Conservation (phyloP, 345 rosid genomes). For the Salix exigua region DNA sequence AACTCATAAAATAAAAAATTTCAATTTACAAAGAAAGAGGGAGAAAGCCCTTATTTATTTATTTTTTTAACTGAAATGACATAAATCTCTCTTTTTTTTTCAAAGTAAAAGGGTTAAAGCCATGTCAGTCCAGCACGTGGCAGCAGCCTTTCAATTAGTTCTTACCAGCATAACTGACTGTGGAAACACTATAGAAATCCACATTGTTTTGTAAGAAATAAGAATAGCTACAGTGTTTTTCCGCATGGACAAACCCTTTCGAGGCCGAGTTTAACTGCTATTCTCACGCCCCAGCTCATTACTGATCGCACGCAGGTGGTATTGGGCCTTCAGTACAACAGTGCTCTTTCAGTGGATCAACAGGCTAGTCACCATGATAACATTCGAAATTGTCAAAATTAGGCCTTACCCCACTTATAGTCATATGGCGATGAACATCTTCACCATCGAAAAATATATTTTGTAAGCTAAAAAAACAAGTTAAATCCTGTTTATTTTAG, state of each 20-base stretch:
- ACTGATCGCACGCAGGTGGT: not conserved
- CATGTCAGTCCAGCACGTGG: not conserved
- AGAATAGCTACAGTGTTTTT: too few species aligned
- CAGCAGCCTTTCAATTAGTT: not conserved
- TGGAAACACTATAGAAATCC: too few species aligned
- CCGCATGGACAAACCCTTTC: not conserved
- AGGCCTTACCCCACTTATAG: too few species aligned
- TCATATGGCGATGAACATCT: too few species aligned
- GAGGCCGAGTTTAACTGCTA: not conserved
- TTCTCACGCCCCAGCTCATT: not conserved
- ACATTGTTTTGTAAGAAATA: too few species aligned
- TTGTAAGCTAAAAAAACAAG: rapidly evolving
- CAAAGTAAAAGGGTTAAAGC: not conserved
- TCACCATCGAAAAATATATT: not conserved
- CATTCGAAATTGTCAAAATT: not conserved
- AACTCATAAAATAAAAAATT: too few species aligned
- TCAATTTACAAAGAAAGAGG: too few species aligned
- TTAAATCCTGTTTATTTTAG: too few species aligned
- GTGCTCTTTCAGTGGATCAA: not conserved
- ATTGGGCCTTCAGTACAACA: not conserved
- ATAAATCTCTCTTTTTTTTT: too few species aligned
- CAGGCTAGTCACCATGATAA: not conserved
- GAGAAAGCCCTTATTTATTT: too few species aligned
- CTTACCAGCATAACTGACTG: too few species aligned
- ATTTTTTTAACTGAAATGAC: too few species aligned